These are phyloP conservation scores for Microstegium vimineum DNA, from an alignment of 176 grass and related monocot genomes.

Conservation along the genomic window DNA sequence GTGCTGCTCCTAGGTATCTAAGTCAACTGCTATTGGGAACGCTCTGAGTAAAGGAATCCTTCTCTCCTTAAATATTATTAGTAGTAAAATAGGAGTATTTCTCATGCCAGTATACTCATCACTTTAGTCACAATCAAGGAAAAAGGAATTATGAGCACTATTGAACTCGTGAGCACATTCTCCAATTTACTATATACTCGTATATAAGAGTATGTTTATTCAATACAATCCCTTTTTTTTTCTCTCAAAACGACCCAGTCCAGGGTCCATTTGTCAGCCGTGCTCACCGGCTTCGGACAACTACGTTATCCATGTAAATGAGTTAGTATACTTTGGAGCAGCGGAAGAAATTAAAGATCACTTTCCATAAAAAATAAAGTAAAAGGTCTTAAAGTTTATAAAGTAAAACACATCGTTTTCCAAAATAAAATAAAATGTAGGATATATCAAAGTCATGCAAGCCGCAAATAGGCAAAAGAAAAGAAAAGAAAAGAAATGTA, in stretches of 20 bases:
- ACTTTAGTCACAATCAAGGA: not conserved
- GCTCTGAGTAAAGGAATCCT: conserved; percentile 1
- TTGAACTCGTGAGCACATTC: not conserved
- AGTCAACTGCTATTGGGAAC: conserved; percentile 41
- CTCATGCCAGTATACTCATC: not conserved
- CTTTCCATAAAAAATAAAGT: not conserved
- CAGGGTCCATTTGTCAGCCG: not conserved
- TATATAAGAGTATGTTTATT: not conserved
- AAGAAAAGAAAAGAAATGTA: not conserved
- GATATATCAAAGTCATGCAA: no score
- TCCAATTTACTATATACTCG: not conserved
- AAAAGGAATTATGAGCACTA: not conserved
- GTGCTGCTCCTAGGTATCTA: no score
- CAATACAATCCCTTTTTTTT: not conserved
- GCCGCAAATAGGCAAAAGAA: not conserved
- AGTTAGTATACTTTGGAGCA: not conserved
- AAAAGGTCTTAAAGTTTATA: not conserved
- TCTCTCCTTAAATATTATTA: conserved; percentile 16
- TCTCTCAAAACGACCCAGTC: not conserved
- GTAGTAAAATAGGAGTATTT: no score
- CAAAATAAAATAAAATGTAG: no score
- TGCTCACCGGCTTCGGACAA: not conserved
- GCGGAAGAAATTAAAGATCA: not conserved
- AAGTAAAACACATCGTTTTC: not conserved
- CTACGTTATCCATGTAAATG: not conserved